phyloP scores from a whole-genome alignment of 2,329 filamentous ascomycete species.

The Laburnicola sp. region DNA sequence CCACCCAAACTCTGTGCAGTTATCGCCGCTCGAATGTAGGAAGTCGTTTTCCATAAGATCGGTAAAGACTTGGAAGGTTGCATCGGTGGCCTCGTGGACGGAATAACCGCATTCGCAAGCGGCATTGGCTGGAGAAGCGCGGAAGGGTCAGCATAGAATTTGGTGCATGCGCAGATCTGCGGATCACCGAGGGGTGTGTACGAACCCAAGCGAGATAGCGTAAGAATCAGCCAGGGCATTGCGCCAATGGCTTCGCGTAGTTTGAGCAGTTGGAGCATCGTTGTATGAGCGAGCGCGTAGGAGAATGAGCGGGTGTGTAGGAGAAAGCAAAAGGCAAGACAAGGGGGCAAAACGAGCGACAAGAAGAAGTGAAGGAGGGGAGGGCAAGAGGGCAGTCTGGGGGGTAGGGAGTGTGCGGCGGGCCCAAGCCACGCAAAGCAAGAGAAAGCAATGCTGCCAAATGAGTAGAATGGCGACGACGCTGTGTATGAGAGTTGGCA shows the following conservation, averaged over 20 bases:
- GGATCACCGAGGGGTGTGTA: constrained; percentile 2
- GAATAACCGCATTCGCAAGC: constrained; percentile 75
- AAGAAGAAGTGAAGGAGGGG: not conserved
- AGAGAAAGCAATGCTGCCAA: too few species aligned
- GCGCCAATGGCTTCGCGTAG: constrained; percentile 25
- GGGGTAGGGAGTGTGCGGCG: not conserved
- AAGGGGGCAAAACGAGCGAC: constrained; percentile 8
- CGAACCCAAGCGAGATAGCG: constrained; percentile 38
- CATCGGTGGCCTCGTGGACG: constrained; percentile 52
- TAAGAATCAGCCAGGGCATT: constrained; percentile 35
- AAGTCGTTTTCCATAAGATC: constrained; percentile 75
- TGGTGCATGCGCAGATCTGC: not conserved
- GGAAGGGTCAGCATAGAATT: not conserved
- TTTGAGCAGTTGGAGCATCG: constrained; percentile 16
- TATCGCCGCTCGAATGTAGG: constrained; percentile 56
- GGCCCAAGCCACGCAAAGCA: too few species aligned
- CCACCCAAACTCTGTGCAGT: constrained; percentile 60
- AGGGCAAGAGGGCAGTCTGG: not conserved
- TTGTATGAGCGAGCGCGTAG: constrained; percentile 28
- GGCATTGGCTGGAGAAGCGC: constrained; percentile 40
- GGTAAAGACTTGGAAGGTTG: constrained; percentile 60
- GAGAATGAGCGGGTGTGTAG: constrained; percentile 10
- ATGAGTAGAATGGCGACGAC: too few species aligned
- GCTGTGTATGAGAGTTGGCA: too few species aligned
- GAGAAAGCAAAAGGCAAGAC: constrained; percentile 5